A percentile compares a stretch with the other conserved stretches of the same genome.
Conservation (phyloP, 768 basidiomycete species). For the Suillus cothurnatus region DNA sequence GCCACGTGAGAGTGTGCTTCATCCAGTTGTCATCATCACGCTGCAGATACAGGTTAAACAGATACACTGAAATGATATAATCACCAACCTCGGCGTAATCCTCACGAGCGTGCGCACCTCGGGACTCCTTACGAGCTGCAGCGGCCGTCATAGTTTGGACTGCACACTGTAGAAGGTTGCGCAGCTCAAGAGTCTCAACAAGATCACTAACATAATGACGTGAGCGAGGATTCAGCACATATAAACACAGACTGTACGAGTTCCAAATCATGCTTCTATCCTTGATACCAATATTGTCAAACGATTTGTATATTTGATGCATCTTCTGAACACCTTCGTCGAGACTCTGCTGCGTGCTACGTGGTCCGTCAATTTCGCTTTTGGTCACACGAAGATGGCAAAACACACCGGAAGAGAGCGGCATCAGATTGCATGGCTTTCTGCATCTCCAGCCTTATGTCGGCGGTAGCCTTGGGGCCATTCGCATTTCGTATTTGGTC, state of each 20-base stretch:
- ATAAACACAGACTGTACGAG: conserved; percentile 60
- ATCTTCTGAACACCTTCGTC: conserved; percentile 94
- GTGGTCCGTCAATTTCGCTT: conserved; percentile 11
- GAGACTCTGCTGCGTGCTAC: conserved; percentile 81
- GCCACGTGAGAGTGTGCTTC: conserved; percentile 95
- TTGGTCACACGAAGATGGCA: not conserved
- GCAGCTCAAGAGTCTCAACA: conserved; percentile 94
- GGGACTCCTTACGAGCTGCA: conserved; percentile 93
- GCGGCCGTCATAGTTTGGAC: conserved; percentile 94
- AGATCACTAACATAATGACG: conserved; percentile 69
- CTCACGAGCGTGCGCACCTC: conserved; percentile 98
- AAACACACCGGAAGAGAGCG: conserved; percentile 84
- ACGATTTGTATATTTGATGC: conserved; percentile 83
- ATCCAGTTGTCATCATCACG: conserved; percentile 95
- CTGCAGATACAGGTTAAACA: conserved; percentile 35
- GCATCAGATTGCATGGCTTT: conserved; percentile 99
- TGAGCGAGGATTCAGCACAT: conserved; percentile 11
- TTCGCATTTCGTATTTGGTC: conserved; percentile 85
- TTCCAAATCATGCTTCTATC: conserved; percentile 99
- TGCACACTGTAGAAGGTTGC: conserved; percentile 94
- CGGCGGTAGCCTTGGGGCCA: conserved; percentile 83
- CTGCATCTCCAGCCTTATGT: conserved; percentile 95
- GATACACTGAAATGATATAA: conserved; percentile 1
- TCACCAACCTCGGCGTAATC: conserved; percentile 84
- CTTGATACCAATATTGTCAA: conserved; percentile 91